Conservation (phyloP, 768 basidiomycete genomes). For the Boletus rubroflammeus region DNA sequence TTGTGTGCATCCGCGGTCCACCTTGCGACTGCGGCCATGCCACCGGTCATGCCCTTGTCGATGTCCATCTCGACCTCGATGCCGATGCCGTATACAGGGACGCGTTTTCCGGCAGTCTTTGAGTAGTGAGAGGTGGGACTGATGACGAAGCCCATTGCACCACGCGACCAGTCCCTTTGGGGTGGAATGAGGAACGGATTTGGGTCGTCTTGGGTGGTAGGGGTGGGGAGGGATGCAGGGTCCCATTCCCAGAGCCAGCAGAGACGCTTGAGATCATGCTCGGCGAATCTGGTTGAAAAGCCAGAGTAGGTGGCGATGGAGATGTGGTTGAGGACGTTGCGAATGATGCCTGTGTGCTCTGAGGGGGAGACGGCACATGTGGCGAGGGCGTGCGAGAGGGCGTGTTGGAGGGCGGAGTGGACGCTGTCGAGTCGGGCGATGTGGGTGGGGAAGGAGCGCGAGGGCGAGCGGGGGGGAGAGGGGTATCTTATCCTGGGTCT, state of each 20-base stretch:
- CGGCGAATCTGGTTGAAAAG: slow-evolving; percentile 55
- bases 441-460: slow-evolving; percentile 47
- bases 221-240: slow-evolving; percentile 38
- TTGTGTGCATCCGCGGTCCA: slow-evolving; percentile 73
- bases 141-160: slow-evolving; percentile 75
- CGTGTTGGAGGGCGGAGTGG: slow-evolving; percentile 73
- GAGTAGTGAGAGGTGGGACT: slow-evolving; percentile 70
- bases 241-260: slow-evolving; percentile 95
- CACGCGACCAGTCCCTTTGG: slow-evolving; percentile 70
- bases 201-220: slow-evolving; percentile 46
- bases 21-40: slow-evolving; percentile 87
- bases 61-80: slow-evolving; percentile 86
- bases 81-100: slow-evolving; percentile 80
- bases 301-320: slow-evolving; percentile 69
- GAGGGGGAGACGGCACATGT: slow-evolving; percentile 77
- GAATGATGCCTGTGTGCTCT: slow-evolving; percentile 69
- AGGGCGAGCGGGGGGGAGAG: slow-evolving; percentile 43
- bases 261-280: slow-evolving; percentile 69
- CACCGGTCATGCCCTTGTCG: slow-evolving; percentile 72
- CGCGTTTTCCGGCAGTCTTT: slow-evolving; percentile 60
- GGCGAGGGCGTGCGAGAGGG: slow-evolving; percentile 80
- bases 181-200: slow-evolving; percentile 66
- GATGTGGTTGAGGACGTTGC: slow-evolving; percentile 75
- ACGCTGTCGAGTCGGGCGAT: slow-evolving; percentile 59
- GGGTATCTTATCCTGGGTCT: slow-evolving; percentile 53